Base-by-base conservation (phyloP, 1,284 basidiomycete genomes). In the Puccinia triticina region DNA sequence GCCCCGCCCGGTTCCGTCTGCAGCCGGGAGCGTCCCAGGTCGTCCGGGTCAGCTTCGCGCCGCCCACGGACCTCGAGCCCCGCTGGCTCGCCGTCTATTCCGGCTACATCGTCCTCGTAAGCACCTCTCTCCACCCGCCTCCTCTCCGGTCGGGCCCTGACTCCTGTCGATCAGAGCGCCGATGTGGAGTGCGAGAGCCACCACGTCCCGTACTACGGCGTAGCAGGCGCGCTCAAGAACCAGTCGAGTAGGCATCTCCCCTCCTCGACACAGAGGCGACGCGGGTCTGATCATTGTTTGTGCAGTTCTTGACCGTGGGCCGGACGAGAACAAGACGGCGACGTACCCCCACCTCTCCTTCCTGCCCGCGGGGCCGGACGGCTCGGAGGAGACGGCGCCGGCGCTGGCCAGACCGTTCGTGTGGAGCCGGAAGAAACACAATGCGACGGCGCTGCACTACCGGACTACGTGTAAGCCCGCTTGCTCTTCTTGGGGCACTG, bases 71-170 rank as follows among this genome's bases (percentile, higher is more conserved):
- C 1, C 11, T 61, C 12, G 21, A 61, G 18, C 43, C 53, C 18
- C 29, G 43, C 66, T 29, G 37, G 37, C 40, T 82, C 12, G 48
- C 32, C 12, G 59, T 82, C 37, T 82, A 82, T 40, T 82, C 79
- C 2, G 79, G 79, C 12, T 82, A 64, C 61, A 82, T 82, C 40
- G 34, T 29, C 12, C 23, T 82, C 40, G 79, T 82, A 29, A 69
- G n/a, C 23, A n/a, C 21, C 29, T 64, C 26, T 2, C 29, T 66
- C 26, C 37, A 11, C 32, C 8, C 5, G n/a, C n/a, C 12, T 21
- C 10, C 16, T 66, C 37, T 23, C 21, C 12, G 7, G 12, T 4
- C 61, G n/a, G n/a, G n/a, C n/a, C 21, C 55, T n/a, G 8, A 57
- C 5, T n/a, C 55, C n/a, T n/a, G n/a, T n/a, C n/a, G 59, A 21